Base-by-base conservation (phyloP, 495 filamentous ascomycete species). In the Daldinia decipiens region DNA sequence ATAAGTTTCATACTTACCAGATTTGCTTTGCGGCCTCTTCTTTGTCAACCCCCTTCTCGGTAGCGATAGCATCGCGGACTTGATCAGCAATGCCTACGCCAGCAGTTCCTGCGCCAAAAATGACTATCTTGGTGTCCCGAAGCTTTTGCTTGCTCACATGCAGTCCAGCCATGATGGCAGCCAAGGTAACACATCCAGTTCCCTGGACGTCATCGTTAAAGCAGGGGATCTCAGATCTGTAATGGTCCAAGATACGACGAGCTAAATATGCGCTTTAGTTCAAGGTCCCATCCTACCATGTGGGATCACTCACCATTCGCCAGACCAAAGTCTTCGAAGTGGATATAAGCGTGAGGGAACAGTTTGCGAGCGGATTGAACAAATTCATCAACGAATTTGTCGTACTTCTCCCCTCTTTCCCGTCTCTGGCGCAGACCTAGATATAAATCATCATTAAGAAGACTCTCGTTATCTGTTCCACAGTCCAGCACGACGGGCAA, bases 131-230 rank as follows among this genome's bases (percentile, higher is more conserved):
- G 4, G 89, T 80, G 65, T 97, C 92, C 34, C 79, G 79, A 29
- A 95, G 77, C 59, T 90, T 87, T 56, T 90, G 77, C 5, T 90
- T 85, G 58, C 85, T 87, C 17, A 96, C 87, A 59, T 92, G 85
- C 12, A 93, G 79, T 2, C 84, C 92, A 1, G 92, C 86, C 78
- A 92, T 87, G 65, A 97, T 89, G 0, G 90, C 93, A 0, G 93
- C 93, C 4, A 97, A 81, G 0, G 93, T 96, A 2, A 97, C 92
- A 38, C 91, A 92, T 0, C 94, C 93, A 1, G 94, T 97, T 2
- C 93, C 93, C 76, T 97, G 94, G 1, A 97, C 89, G 78, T 97
- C 93, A 59, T 97, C 93, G 66, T 97, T 97, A 83, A 97, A 95
- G 76, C 93, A 97, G 0, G 94, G 82, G 5, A 96, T 88, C 21